phyloP scores from a whole-genome alignment of 345 rosid species.

The Hypericum androsaemum region DNA sequence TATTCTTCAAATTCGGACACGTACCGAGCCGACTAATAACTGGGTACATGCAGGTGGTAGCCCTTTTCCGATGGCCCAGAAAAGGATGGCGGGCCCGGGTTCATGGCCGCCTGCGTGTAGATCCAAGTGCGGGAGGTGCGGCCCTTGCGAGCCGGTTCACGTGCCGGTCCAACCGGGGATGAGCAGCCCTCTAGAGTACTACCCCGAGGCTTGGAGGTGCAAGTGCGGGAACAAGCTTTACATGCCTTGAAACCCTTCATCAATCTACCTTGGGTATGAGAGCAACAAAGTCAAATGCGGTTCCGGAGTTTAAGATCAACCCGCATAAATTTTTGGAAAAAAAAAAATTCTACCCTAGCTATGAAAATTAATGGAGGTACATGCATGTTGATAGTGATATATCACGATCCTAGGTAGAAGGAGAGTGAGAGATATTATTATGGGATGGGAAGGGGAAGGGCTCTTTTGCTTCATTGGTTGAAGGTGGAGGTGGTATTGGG shows the following conservation, averaged over 20 bases:
- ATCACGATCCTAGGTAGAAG: no score
- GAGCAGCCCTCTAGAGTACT: conserved; percentile 65
- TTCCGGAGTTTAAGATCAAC: no score
- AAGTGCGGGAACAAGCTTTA: conserved; percentile 74
- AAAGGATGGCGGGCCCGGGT: conserved; percentile 48
- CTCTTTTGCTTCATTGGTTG: no score
- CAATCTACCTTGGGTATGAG: no score
- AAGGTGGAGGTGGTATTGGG: no score
- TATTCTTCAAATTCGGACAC: conserved; percentile 12
- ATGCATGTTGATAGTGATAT: no score
- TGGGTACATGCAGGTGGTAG: conserved; percentile 14
- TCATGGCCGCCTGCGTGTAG: conserved; percentile 81
- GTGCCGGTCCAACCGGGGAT: conserved; percentile 78
- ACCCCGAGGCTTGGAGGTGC: conserved; percentile 99
- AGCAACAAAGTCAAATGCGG: no score
- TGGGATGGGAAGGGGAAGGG: no score
- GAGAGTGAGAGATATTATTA: no score
- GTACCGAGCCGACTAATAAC: conserved; percentile 24
- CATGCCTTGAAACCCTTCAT: conserved; percentile 66
- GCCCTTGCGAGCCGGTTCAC: conserved; percentile 78
- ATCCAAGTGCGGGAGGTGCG: conserved; percentile 75
- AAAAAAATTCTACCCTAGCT: no score
- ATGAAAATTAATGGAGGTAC: no score
- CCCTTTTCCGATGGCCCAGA: conserved; percentile 12
- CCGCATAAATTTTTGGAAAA: no score